Evolutionary conservation across 306 rosid genomes (phyloP).

Genomic region (Fragaria vesca): DNA sequence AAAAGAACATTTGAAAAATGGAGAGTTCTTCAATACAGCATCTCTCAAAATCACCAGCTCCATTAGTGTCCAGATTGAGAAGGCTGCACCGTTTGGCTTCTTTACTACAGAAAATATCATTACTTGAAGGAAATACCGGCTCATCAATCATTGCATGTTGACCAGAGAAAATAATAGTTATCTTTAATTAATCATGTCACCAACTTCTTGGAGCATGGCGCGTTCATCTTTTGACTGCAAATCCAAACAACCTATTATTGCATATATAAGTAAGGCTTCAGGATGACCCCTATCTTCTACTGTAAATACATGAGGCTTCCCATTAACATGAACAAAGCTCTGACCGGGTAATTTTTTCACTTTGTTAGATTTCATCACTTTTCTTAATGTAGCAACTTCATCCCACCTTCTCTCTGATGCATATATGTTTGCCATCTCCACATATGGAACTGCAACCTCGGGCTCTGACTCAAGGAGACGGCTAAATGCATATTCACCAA

Average conservation of each 20-base stretch:
- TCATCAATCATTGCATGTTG: neutral
- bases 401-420: constrained; percentile 70
- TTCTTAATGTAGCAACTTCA: constrained; percentile 54
- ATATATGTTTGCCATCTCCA: constrained; percentile 66
- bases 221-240: constrained; percentile 39
- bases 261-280: constrained; percentile 43
- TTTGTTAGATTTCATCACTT: constrained; percentile 48
- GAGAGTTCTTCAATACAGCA: neutral
- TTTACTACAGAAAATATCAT: neutral
- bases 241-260: constrained; percentile 38
- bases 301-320: constrained; percentile 42
- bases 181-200: neutral
- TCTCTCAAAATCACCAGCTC: neutral
- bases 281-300: constrained; percentile 62
- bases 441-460: constrained; percentile 44
- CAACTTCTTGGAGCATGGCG: neutral
- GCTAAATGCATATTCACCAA: constrained; percentile 41
- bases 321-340: constrained; percentile 55
- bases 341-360: constrained; percentile 60
- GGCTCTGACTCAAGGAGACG: constrained; percentile 54
- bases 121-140: neutral
- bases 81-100: neutral
- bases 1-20: neutral
- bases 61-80: neutral
- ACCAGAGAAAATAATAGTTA: neutral